A percentile compares a stretch with the other conserved stretches of the same genome.
These are phyloP conservation scores for Lichtheimia corymbifera DNA, from an alignment of 371 early-diverging fungal genomes.

Conservation along the genomic window DNA sequence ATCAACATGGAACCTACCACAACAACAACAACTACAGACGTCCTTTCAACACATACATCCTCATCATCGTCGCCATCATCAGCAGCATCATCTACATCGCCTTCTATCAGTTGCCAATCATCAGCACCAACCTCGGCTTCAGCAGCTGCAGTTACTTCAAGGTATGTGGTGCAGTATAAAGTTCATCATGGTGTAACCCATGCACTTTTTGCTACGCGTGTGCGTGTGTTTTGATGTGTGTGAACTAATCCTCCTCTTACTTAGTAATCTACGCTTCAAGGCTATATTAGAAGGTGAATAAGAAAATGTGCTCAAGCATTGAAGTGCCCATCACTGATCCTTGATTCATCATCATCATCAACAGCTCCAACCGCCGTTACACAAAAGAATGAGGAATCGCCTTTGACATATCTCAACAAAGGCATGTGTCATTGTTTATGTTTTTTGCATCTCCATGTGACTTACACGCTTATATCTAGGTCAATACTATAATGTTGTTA, in stretches of 20 bases:
- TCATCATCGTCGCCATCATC: no score
- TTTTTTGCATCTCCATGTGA: conserved; percentile 30
- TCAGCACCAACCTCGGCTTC: background rate
- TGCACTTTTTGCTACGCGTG: background rate
- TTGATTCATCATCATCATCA: conserved; percentile 16
- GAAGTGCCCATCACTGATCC: background rate
- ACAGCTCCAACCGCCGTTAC: conserved; percentile 55
- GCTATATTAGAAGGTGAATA: background rate
- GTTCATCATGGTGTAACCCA: conserved; percentile 3
- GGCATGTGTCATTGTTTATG: conserved; percentile 29
- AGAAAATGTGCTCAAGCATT: background rate
- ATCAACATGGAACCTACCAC: no score
- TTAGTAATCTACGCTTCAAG: background rate
- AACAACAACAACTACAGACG: no score
- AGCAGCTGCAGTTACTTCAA: background rate
- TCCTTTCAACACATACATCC: no score
- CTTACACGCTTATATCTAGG: conserved; percentile 25
- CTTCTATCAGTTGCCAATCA: background rate
- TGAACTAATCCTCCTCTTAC: background rate
- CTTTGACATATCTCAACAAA: conserved; percentile 65
- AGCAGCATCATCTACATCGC: background rate
- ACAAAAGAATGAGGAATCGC: conserved; percentile 53
- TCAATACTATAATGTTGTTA: conserved; percentile 55
- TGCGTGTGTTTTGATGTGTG: background rate
- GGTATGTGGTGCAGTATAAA: background rate